Evolutionary conservation across 306 rosid species (phyloP), one percentile per base, ranked within the genome.

Genomic region (Vicia faba): DNA sequence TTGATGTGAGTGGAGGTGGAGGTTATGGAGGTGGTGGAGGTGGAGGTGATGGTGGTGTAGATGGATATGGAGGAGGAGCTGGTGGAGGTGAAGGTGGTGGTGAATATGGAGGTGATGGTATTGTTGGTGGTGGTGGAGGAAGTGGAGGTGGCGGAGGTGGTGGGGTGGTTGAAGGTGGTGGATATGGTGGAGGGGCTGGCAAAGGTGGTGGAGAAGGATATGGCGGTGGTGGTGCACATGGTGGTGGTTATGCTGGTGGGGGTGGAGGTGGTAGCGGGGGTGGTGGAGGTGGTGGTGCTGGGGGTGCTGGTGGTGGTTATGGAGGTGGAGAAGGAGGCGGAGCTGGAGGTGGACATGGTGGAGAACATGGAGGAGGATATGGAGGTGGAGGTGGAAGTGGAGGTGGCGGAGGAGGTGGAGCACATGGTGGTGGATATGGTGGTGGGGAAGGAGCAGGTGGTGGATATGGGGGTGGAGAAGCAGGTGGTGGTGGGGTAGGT

Each of bases 401-500:
- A 0, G 83, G 78, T 0, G 71, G 69, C 2, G 72, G 50, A 13
- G 82, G 84, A 1, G 79, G 84, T 29, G 86, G 83, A 14, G 87
- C 45, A 0, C 72, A 66, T 61, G 87, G 85, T 3, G 88, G 87
- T 1, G 89, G 79, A 5, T 70, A 67, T 23, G 84, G 85, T 13
- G 56, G 78, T 54, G 88, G 85, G 1, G 66, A 56, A 33, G 82
- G 86, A 13, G 16, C 68, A 0, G 78, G 78, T 57, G 78, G 72
- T 31, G 78, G 60, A 65, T 54, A 74, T 3, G 84, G 84, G 0
- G 81, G 70, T 2, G 82, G 79, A 40, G 72, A 55, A 11, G 68
- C 13, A 3, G 79, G 72, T 5, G 86, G 86, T 0, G 81, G 80
- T 0, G 72, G 81, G 4, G n/a, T 3, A 9, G 64, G 65, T 11